Evolutionary conservation across 768 basidiomycete species (phyloP), one percentile per base, ranked within the genome.

Genomic region (Leucocoprinus leucothites): DNA sequence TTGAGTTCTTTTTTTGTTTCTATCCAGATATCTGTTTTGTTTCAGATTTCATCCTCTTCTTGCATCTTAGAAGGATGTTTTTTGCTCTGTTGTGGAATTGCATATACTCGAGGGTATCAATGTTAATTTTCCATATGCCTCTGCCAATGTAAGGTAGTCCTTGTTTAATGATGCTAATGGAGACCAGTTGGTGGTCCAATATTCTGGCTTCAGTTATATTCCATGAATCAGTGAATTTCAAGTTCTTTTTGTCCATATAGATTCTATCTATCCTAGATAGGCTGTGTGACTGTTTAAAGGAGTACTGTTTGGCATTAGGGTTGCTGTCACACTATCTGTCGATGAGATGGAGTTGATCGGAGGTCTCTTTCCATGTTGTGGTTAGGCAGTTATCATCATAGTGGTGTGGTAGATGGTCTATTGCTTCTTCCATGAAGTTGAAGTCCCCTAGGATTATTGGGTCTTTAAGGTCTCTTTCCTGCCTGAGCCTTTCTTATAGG

Each of bases 361-460:
- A 70, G 0, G 74, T 51, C 0, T 61, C 45, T 0, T 56, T 53
- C 0, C 75, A 58, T 0, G 59, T 60, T 1, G 59, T 25, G 0
- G 53, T 11, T 0, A 51, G 8, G 1, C 31, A 3, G 1, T 36
- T 18, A 1, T 43, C 11, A 21, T 41, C 72, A 0, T 11, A 1
- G 0, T 58, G 53, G 0, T 54, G 40, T 2, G 76, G 77, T 0
- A 72, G 43, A 0, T 70, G 4, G 53, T 79, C 78, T 0, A 78
- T 52, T 0, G 54, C 14, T 0, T 74, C 71, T 49, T 78, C 74
- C 0, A 72, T 69, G 1, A 78, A 36, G 55, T 81, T 79, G 41
- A 72, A 72, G 54, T 81, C 75, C 0, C 75, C 75, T 0, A 70
- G n/a, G 45, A 80, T 55, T 0, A 74, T 14, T 21, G 67, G 71